Evolutionary conservation across 306 rosid genomes (phyloP).

Genomic region (Adenanthera pavonina): DNA sequence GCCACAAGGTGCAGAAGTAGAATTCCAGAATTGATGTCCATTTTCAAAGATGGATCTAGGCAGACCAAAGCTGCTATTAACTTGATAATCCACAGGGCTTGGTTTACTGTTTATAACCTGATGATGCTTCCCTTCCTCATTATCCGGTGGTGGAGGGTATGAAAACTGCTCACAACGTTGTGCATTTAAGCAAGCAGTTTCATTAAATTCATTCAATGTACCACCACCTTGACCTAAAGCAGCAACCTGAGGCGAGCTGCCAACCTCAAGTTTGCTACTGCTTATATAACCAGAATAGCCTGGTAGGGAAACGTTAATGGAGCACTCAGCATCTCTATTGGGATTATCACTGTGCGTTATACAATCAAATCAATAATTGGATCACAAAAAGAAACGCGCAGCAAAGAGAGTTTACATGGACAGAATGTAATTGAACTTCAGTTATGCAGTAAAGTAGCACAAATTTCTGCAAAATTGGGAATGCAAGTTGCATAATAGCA

Average conservation of each 20-base stretch:
- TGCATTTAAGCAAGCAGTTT: conserved; percentile 52
- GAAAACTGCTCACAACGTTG: conserved; percentile 60
- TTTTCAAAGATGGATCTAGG: conserved; percentile 60
- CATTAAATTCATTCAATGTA: conserved; percentile 55
- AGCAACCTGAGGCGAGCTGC: conserved; percentile 54
- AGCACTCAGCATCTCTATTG: conserved; percentile 62
- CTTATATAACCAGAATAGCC: conserved; percentile 57
- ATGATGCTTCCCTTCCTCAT: conserved; percentile 45
- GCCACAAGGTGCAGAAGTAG: conserved; percentile 58
- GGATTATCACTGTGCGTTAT: conserved; percentile 43
- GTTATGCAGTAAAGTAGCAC: conserved; percentile 1
- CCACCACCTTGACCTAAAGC: conserved; percentile 55
- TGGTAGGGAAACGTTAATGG: conserved; percentile 56
- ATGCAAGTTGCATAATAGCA: conserved; percentile 1
- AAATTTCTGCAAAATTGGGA: background rate
- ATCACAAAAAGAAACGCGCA: conserved; percentile 19
- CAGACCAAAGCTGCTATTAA: conserved; percentile 52
- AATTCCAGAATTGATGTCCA: conserved; percentile 63
- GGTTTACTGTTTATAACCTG: conserved; percentile 46
- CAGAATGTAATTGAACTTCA: background rate
- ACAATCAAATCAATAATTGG: conserved; percentile 23
- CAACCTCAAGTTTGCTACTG: conserved; percentile 53
- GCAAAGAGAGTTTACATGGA: background rate
- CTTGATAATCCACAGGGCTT: conserved; percentile 56
- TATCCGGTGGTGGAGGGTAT: conserved; percentile 53